Evolutionary conservation across 441 rosid species (phyloP).

Genomic region (Daphne laureola): DNA sequence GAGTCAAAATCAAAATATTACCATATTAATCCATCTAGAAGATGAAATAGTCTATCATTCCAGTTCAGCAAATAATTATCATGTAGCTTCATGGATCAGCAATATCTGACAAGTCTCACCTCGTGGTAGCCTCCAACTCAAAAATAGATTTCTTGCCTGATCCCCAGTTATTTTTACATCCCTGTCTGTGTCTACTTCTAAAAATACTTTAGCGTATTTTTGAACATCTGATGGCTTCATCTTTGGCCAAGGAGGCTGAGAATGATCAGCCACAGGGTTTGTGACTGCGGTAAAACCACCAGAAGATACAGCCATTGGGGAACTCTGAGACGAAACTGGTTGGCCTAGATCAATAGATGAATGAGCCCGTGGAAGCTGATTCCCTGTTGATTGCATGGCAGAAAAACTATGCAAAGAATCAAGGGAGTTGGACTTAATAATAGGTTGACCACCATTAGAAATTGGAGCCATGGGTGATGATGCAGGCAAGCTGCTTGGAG

Average conservation of each 20-base stretch:
- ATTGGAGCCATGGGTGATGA: constrained; percentile 39
- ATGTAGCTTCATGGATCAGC: constrained; percentile 5
- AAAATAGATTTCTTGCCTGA: constrained; percentile 82
- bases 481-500: constrained; percentile 34
- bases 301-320: constrained; percentile 38
- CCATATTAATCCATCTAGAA: no score
- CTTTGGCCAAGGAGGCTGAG: constrained; percentile 71
- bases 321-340: constrained; percentile 43
- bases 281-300: constrained; percentile 46
- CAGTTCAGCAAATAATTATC: neutral
- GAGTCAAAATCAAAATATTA: no score
- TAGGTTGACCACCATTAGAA: constrained; percentile 41
- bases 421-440: constrained; percentile 50
- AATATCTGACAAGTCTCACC: constrained; percentile 36
- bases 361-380: constrained; percentile 44
- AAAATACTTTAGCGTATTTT: constrained; percentile 80
- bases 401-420: constrained; percentile 64
- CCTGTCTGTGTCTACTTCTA: constrained; percentile 85
- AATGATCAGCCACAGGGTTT: constrained; percentile 42
- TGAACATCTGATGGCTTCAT: constrained; percentile 85
- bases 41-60: no score
- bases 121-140: constrained; percentile 96
- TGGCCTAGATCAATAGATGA: constrained; percentile 40
- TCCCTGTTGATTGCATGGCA: constrained; percentile 52
- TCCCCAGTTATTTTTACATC: constrained; percentile 94